Conservation (phyloP, 441 rosid genomes). For the Eutrema salsugineum region DNA sequence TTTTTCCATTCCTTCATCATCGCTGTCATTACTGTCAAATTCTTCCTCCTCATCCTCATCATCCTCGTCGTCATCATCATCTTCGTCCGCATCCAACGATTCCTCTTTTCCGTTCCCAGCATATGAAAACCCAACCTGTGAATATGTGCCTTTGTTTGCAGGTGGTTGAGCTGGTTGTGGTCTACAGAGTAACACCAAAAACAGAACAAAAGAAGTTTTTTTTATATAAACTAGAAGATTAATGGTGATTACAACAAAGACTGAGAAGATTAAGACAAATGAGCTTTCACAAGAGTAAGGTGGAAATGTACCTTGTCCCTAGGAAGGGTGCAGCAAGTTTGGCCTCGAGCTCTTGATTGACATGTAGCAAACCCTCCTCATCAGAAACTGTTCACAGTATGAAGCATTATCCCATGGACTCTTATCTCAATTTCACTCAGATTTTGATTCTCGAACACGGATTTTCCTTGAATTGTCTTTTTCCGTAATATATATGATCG, state of each 20-base stretch:
- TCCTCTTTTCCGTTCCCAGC: constrained; percentile 57
- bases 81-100: constrained; percentile 52
- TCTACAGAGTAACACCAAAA: constrained; percentile 28
- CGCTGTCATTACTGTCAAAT: constrained; percentile 89
- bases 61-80: constrained; percentile 77
- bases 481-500: constrained; percentile 12
- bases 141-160: constrained; percentile 76
- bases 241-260: background rate
- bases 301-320: constrained; percentile 45
- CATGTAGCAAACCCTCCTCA: constrained; percentile 85
- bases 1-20: constrained; percentile 88
- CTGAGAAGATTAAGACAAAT: too few relatives aligned
- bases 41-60: constrained; percentile 88
- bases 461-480: constrained; percentile 14
- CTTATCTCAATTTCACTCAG: constrained; percentile 15
- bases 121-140: constrained; percentile 94
- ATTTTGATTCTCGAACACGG: background rate
- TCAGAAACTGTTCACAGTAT: constrained; percentile 63
- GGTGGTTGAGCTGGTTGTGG: constrained; percentile 59
- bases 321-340: constrained; percentile 60
- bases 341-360: constrained; percentile 80
- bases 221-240: background rate
- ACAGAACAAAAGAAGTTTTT: background rate
- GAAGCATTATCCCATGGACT: constrained; percentile 35
- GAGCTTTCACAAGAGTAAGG: background rate